Base-by-base conservation (phyloP, 1,139 yeast genomes). In the Geotrichum citri-aurantii region DNA sequence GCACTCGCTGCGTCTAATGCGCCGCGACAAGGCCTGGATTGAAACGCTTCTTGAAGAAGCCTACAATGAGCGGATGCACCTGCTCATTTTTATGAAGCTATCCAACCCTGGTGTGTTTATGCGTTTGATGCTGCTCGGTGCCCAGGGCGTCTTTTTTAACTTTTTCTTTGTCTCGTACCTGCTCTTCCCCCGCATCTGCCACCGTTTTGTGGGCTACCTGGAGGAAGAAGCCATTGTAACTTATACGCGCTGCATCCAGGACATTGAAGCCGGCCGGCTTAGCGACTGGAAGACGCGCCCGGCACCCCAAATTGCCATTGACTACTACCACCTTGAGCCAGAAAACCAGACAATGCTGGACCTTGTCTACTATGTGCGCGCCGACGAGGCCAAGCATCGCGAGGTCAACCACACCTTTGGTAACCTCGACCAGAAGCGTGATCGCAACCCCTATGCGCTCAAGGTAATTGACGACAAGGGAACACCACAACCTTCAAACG, bases 151-250 rank as follows among this genome's bases (percentile, higher is more conserved):
- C 2, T 86, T 86, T 69, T 80, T 84, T 71, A 86, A 86, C 70
- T 58, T 79, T 27, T 86, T 86, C 76, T 86, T 86, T 71, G 70
- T 84, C 57, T 73, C 79, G 50, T 86, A 86, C 71, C 72, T 86
- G 59, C 64, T 81, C 48, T 77, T 80, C 61, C 92, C 93, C 14
- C 78, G 78, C 55, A 79, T 83, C 59, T 86, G 92, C 65, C 93
- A 86, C 67, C 74, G 93, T 61, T 85, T 86, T 69, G 93, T 86
- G 51, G 93, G 93, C 1, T 86, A 86, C 69, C 75, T 86, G 52
- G 93, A 86, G 69, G 93, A 86, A 68, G 92, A 86, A 69, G 92
- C 92, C 0, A 89, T 86, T 19, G 76, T 81, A 60, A 86, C 93
- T 0, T 86, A 86, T 68, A 76, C 88, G 2, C 84, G 87, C 65